phyloP scores from a whole-genome alignment of 2,329 filamentous ascomycete genomes.

The Microcyclospora tardicrescens region DNA sequence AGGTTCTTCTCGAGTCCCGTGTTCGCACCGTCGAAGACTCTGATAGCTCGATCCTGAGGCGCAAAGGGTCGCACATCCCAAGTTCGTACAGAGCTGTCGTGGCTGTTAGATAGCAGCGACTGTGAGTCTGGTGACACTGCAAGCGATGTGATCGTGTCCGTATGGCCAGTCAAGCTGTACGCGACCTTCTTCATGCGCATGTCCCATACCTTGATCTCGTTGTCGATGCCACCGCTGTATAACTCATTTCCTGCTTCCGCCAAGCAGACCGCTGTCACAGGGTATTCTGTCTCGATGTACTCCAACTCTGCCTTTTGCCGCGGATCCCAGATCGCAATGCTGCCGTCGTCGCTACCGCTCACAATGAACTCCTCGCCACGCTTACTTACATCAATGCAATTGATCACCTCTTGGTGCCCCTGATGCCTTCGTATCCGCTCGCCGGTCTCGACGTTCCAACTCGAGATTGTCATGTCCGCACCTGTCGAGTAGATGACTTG shows the following conservation, averaged over 20 bases:
- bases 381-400: conserved; percentile 75
- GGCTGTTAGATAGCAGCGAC: conserved; percentile 76
- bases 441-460: conserved; percentile 91
- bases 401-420: conserved; percentile 93
- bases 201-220: conserved; percentile 96
- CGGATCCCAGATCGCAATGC: conserved; percentile 91
- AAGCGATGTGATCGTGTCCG: conserved; percentile 82
- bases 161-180: conserved; percentile 80
- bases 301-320: conserved; percentile 78
- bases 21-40: conserved; percentile 84
- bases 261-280: conserved; percentile 81
- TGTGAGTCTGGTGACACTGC: conserved; percentile 88
- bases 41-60: conserved; percentile 69
- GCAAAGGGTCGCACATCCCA: conserved; percentile 97
- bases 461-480: conserved; percentile 83
- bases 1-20: conserved; percentile 84
- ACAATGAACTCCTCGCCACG: conserved; percentile 82
- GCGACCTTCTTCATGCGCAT: conserved; percentile 78
- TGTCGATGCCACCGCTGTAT: conserved; percentile 89
- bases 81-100: conserved; percentile 85
- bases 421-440: conserved; percentile 80
- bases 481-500: conserved; percentile 83
- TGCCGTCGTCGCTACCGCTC: conserved; percentile 86
- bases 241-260: conserved; percentile 91
- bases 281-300: conserved; percentile 81